These are phyloP conservation scores for Ramularia collo-cygni DNA, from an alignment of 2,329 filamentous ascomycete species.

Conservation along the genomic window DNA sequence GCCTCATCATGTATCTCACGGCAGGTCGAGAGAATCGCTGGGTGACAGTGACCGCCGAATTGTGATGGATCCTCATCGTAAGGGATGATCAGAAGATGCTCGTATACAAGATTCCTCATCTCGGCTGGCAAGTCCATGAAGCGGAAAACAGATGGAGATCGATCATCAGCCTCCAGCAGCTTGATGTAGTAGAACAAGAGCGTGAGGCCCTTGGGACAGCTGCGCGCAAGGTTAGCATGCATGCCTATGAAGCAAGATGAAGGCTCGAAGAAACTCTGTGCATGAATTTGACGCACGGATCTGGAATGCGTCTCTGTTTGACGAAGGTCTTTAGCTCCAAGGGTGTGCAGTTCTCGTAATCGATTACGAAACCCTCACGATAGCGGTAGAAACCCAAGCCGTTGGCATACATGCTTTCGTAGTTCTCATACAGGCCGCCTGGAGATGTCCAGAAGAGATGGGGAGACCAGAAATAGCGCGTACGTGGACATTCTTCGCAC, in stretches of 20 bases:
- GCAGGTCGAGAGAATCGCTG: constrained; percentile 3
- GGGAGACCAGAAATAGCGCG: no score
- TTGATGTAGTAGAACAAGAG: constrained; percentile 17
- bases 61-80: not conserved
- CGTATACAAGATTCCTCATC: not conserved
- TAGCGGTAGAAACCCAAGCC: no score
- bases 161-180: constrained; percentile 10
- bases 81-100: constrained; percentile 10
- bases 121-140: not conserved
- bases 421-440: no score
- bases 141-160: constrained; percentile 4
- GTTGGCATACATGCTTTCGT: no score
- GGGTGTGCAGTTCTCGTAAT: constrained; percentile 9
- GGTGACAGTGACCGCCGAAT: not conserved
- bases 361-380: no score
- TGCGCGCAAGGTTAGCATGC: no score
- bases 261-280: no score
- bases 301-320: constrained; percentile 10
- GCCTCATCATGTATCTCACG: constrained; percentile 6
- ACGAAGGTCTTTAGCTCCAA: constrained; percentile 14
- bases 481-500: no score
- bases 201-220: constrained; percentile 12
- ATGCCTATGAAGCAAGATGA: no score
- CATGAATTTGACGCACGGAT: no score
- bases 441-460: no score